Evolutionary conservation across 768 basidiomycete species (phyloP).

Genomic region (Galerina sulciceps): DNA sequence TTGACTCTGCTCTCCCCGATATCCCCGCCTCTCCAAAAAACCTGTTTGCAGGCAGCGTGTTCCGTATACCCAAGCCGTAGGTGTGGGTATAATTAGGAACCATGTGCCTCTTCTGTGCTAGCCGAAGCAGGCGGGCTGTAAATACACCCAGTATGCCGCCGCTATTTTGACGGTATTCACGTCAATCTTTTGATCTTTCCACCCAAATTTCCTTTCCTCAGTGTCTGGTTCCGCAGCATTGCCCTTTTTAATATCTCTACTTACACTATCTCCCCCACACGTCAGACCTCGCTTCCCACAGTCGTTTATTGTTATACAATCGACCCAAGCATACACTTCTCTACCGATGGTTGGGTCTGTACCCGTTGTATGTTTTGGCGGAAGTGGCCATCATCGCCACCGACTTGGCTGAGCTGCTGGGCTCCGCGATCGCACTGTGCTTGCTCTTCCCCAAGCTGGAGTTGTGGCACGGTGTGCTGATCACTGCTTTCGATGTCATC

Average conservation of each 20-base stretch:
- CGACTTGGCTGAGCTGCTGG: slow-evolving; percentile 81
- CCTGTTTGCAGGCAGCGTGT: no score
- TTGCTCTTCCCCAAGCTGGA: slow-evolving; percentile 73
- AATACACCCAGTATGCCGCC: slow-evolving; percentile 2
- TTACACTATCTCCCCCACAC: slow-evolving; percentile 10
- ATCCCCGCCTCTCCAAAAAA: background rate
- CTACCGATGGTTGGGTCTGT: slow-evolving; percentile 62
- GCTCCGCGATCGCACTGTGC: slow-evolving; percentile 80
- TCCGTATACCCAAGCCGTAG: slow-evolving; percentile 6
- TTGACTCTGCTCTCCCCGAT: background rate
- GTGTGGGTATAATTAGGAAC: slow-evolving; percentile 19
- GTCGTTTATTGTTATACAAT: slow-evolving; percentile 66
- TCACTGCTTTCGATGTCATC: slow-evolving; percentile 72
- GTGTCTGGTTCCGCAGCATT: slow-evolving; percentile 10
- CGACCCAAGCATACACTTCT: slow-evolving; percentile 60
- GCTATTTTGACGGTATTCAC: background rate
- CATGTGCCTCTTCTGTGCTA: slow-evolving; percentile 1
- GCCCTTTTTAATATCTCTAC: slow-evolving; percentile 7
- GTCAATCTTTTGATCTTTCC: slow-evolving; percentile 1
- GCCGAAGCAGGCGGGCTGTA: background rate
- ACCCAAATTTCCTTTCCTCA: background rate
- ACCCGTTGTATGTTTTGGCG: slow-evolving; percentile 65
- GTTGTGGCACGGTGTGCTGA: slow-evolving; percentile 71
- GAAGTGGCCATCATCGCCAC: slow-evolving; percentile 80
- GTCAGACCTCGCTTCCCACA: slow-evolving; percentile 57